phyloP scores from a whole-genome alignment of 352 stramenopile genomes.

The Phytophthora pini region DNA sequence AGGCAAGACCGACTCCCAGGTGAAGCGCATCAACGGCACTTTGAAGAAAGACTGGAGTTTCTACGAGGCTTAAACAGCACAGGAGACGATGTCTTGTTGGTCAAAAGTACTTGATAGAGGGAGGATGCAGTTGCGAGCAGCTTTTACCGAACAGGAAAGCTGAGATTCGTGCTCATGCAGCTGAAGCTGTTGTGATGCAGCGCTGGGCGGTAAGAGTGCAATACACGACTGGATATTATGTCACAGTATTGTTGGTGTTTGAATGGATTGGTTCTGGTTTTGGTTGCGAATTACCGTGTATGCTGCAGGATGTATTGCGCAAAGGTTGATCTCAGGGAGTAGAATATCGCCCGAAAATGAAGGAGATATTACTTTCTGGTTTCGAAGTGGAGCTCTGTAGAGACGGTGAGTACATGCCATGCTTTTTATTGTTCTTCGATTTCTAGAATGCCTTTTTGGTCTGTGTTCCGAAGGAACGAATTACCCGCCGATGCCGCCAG shows the following conservation, averaged over 20 bases:
- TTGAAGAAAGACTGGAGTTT: slow-evolving; percentile 80
- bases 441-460: not conserved
- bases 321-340: not conserved
- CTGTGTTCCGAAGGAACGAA: slow-evolving; percentile 5
- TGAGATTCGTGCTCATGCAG: slow-evolving; percentile 3
- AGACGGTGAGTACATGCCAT: not conserved
- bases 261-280: not conserved
- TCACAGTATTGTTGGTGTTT: slow-evolving; percentile 14
- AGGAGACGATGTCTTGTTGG: slow-evolving; percentile 2
- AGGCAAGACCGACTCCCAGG: slow-evolving; percentile 74
- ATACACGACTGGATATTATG: slow-evolving; percentile 43
- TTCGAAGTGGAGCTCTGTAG: not conserved
- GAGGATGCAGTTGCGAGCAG: slow-evolving; percentile 16
- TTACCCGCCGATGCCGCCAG: not conserved
- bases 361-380: not conserved
- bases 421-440: slow-evolving; percentile 2
- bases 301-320: not conserved
- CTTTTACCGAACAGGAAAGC: slow-evolving; percentile 1
- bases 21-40: slow-evolving; percentile 81
- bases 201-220: slow-evolving; percentile 29
- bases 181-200: not conserved
- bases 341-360: not conserved
- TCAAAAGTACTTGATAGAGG: slow-evolving; percentile 19
- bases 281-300: not conserved
- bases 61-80: slow-evolving; percentile 24